phyloP scores from a whole-genome alignment of 179 eudicot genomes.

The Spergularia azorica region DNA sequence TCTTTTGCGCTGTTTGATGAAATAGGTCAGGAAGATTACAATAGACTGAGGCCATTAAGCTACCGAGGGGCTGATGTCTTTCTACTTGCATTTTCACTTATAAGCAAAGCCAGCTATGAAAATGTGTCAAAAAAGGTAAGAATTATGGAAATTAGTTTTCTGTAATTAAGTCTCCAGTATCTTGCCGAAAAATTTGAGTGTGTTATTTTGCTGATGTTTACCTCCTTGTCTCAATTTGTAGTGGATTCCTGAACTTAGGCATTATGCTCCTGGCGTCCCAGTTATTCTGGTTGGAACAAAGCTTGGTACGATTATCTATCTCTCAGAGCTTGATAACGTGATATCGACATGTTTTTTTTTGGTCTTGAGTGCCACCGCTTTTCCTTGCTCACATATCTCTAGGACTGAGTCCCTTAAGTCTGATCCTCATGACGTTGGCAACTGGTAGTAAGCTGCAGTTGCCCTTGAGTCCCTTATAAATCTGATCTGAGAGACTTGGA shows the following conservation, averaged over 20 bases:
- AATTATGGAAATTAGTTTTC: background rate
- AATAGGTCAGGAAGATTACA: constrained; percentile 52
- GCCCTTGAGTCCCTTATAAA: too few species aligned
- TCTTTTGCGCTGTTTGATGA: background rate
- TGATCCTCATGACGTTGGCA: too few species aligned
- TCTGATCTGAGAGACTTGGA: too few species aligned
- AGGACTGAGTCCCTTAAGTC: too few species aligned
- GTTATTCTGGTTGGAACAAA: constrained; percentile 50
- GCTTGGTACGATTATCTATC: constrained; percentile 34
- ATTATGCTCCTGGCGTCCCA: constrained; percentile 52
- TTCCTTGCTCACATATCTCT: background rate
- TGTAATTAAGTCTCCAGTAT: background rate
- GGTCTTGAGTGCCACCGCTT: background rate
- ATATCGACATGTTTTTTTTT: background rate
- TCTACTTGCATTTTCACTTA: constrained; percentile 52
- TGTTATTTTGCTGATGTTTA: constrained; percentile 20
- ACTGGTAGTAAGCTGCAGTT: too few species aligned
- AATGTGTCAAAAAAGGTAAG: constrained; percentile 50
- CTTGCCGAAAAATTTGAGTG: background rate
- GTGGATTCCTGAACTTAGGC: constrained; percentile 53
- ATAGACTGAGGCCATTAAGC: constrained; percentile 50
- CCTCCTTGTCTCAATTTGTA: constrained; percentile 18
- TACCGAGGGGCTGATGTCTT: constrained; percentile 53
- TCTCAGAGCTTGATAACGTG: background rate
- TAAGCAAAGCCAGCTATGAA: constrained; percentile 53